Evolutionary conservation across 257 asterid genomes (phyloP).

Genomic region (Sherardia arvensis): DNA sequence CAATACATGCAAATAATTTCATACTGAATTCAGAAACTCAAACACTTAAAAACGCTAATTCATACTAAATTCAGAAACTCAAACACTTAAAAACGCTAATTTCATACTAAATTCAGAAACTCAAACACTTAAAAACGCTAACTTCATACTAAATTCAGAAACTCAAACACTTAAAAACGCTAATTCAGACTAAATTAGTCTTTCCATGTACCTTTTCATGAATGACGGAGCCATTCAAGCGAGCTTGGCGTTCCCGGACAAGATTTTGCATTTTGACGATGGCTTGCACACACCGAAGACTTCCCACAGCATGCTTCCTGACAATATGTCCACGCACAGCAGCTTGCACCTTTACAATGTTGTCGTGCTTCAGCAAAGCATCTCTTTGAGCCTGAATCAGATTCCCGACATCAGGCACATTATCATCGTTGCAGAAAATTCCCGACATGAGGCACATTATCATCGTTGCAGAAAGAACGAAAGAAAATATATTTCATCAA

Average conservation of each 20-base stretch:
- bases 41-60: background rate
- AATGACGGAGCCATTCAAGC: constrained; percentile 22
- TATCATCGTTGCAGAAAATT: background rate
- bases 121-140: background rate
- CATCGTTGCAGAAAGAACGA: background rate
- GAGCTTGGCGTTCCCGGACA: constrained; percentile 64
- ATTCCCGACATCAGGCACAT: constrained; percentile 8
- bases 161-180: background rate
- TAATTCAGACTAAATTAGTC: constrained; percentile 5
- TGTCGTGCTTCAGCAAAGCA: constrained; percentile 45
- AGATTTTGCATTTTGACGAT: constrained; percentile 85
- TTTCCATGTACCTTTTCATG: constrained; percentile 22
- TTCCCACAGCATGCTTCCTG: constrained; percentile 79
- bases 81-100: background rate
- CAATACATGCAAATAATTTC: constrained; percentile 11
- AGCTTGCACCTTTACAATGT: constrained; percentile 71
- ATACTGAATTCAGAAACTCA: too few relatives aligned
- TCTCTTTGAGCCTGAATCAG: constrained; percentile 56
- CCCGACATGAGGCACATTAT: constrained; percentile 10
- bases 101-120: constrained; percentile 2
- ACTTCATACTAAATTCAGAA: background rate
- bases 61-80: constrained; percentile 2
- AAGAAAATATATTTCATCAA: too few relatives aligned
- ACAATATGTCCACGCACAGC: constrained; percentile 88
- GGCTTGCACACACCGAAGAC: constrained; percentile 88